phyloP scores from a whole-genome alignment of 192 early-diverging fungal genomes.

The Coemansia sp. region DNA sequence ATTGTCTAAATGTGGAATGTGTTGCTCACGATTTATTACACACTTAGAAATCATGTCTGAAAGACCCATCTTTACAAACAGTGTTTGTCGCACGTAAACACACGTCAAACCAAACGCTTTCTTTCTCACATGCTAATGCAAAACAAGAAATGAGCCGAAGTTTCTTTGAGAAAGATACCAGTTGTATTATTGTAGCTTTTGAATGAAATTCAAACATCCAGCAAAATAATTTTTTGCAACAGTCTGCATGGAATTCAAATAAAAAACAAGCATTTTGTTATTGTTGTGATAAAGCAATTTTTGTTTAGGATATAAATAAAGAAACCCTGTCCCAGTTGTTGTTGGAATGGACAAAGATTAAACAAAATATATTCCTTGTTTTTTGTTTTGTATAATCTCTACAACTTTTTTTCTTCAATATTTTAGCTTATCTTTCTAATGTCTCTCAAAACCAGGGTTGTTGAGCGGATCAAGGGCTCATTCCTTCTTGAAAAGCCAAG shows the following conservation, averaged over 20 bases:
- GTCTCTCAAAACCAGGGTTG: constrained; percentile 5
- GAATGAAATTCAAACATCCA: neutral
- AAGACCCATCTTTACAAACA: neutral
- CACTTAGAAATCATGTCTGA: neutral
- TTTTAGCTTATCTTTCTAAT: neutral
- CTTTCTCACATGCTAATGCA: neutral
- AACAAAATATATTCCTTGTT: neutral
- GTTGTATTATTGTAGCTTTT: too few relatives aligned
- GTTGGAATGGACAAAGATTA: too few relatives aligned
- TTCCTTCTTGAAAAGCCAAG: constrained; percentile 26
- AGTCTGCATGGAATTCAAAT: too few relatives aligned
- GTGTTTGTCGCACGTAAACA: too few relatives aligned
- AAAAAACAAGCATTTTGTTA: too few relatives aligned
- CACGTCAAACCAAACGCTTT: too few relatives aligned
- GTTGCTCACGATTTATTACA: neutral
- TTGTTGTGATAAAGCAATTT: too few relatives aligned
- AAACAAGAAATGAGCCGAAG: neutral
- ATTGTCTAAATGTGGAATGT: neutral
- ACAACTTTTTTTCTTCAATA: neutral
- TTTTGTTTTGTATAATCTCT: neutral
- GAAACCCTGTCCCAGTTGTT: too few relatives aligned
- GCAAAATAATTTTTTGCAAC: neutral
- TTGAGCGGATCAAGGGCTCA: constrained; percentile 16
- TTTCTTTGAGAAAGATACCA: neutral
- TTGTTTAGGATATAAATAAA: too few relatives aligned